Conservation (phyloP, 495 filamentous ascomycete genomes). For the Penicillium parvum region DNA sequence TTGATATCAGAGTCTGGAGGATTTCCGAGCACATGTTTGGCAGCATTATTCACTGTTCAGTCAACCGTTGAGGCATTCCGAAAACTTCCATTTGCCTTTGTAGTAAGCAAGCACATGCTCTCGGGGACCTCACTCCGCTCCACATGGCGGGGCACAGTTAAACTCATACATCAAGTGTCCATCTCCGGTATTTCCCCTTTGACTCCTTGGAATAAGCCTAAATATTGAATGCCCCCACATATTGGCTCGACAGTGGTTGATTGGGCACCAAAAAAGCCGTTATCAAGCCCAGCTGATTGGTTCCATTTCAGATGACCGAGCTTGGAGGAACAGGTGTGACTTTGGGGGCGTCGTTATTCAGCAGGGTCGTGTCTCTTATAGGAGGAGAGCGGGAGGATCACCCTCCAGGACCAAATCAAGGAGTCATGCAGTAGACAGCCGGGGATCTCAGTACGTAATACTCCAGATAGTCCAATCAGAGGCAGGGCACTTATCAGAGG, state of each 20-base stretch:
- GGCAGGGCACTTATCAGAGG: conserved; percentile 15
- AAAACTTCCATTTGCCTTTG: too few relatives aligned
- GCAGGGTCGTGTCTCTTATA: too few relatives aligned
- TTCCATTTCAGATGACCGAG: too few relatives aligned
- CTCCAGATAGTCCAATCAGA: conserved; percentile 17
- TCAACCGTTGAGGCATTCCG: too few relatives aligned
- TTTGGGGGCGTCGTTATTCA: neutral
- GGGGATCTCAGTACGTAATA: conserved; percentile 25
- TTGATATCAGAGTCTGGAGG: conserved; percentile 6
- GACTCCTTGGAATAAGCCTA: too few relatives aligned
- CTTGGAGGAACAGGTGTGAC: too few relatives aligned
- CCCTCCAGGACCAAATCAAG: neutral
- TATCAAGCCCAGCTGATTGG: conserved; percentile 20
- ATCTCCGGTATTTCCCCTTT: too few relatives aligned
- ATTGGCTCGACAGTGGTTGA: neutral
- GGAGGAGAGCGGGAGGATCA: neutral
- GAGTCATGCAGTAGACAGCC: neutral
- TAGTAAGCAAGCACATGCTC: conserved; percentile 6
- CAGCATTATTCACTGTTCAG: too few relatives aligned
- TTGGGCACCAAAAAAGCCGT: conserved; percentile 10
- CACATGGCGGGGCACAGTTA: conserved; percentile 5
- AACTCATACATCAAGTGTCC: conserved; percentile 2
- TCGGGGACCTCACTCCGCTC: conserved; percentile 3
- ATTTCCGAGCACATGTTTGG: conserved; percentile 6
- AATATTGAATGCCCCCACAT: too few relatives aligned